Percentiles rank a stretch among this genome's conserved stretches.
Conservation (phyloP, 768 basidiomycete species). For the Aureoboletus auriporus region DNA sequence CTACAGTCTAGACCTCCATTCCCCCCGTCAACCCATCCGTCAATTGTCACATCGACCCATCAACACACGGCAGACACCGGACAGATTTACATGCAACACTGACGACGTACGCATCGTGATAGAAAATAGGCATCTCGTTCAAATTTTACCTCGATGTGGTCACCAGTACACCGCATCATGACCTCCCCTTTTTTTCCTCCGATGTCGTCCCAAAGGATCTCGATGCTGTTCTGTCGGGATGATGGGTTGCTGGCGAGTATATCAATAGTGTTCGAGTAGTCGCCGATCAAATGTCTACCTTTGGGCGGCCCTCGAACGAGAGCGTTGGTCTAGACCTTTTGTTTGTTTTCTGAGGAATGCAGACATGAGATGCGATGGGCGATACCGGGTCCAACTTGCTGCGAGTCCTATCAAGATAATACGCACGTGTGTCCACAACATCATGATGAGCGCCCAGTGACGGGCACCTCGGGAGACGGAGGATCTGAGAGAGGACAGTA, state of each 20-base stretch:
- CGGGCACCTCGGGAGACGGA: background rate
- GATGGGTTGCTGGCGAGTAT: conserved; percentile 45
- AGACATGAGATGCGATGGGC: conserved; percentile 1
- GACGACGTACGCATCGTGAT: conserved; percentile 58
- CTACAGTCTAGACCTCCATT: conserved; percentile 35
- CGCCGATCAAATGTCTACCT: conserved; percentile 35
- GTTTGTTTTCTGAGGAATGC: conserved; percentile 6
- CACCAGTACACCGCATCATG: conserved; percentile 57
- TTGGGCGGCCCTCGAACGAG: conserved; percentile 56
- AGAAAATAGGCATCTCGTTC: conserved; percentile 33
- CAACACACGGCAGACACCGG: background rate
- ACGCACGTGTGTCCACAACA: conserved; percentile 16
- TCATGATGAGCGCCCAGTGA: conserved; percentile 5
- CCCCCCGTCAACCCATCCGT: background rate
- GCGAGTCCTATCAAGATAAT: background rate
- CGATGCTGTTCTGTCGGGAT: conserved; percentile 45
- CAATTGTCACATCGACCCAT: background rate
- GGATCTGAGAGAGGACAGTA: background rate
- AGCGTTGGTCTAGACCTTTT: conserved; percentile 51
- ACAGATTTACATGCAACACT: conserved; percentile 47
- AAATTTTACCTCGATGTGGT: conserved; percentile 1
- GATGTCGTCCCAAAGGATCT: conserved; percentile 43
- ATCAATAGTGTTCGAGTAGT: background rate
- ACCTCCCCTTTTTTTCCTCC: conserved; percentile 38
- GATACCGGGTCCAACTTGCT: background rate